phyloP scores from a whole-genome alignment of 2,329 filamentous ascomycete genomes.

The Aspergillus quadrilineatus region DNA sequence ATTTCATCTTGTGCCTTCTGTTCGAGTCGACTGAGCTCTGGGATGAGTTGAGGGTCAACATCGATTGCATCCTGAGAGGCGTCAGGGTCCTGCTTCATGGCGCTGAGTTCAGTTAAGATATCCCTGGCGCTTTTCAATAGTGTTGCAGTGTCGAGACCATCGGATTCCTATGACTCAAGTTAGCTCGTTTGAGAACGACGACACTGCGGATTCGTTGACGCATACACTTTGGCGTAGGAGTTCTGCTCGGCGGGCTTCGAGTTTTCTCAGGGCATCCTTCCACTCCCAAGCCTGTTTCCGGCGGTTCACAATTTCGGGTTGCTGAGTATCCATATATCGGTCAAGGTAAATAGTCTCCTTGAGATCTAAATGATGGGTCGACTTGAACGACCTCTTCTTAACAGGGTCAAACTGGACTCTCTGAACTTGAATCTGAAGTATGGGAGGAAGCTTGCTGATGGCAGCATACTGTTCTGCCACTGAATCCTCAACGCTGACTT shows the following conservation, averaged over 20 bases:
- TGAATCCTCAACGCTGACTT: conserved; percentile 65
- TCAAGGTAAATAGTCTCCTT: conserved; percentile 82
- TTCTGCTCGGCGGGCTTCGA: conserved; percentile 51
- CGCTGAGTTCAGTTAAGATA: conserved; percentile 45
- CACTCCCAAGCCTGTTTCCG: conserved; percentile 73
- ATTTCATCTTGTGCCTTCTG: conserved; percentile 49
- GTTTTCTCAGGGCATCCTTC: conserved; percentile 60
- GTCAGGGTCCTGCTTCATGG: conserved; percentile 35
- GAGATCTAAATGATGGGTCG: conserved; percentile 74
- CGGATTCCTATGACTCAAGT: conserved; percentile 17
- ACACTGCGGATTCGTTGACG: background rate
- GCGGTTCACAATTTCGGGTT: conserved; percentile 61
- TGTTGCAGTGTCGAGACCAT: conserved; percentile 31
- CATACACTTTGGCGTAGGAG: conserved; percentile 40
- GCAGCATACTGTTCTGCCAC: conserved; percentile 65
- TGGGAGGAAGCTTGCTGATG: conserved; percentile 73
- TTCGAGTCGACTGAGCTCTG: conserved; percentile 48
- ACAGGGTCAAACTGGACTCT: conserved; percentile 70
- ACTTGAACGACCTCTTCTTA: conserved; percentile 64
- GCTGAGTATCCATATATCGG: conserved; percentile 70
- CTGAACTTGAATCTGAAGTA: conserved; percentile 87
- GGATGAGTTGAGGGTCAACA: conserved; percentile 43
- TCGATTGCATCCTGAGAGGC: conserved; percentile 42
- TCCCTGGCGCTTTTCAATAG: conserved; percentile 38
- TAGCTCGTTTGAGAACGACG: background rate